Evolutionary conservation across 2,329 filamentous ascomycete species (phyloP), one percentile per base, ranked within the genome.

Genomic region (Exophiala aquamarina): DNA sequence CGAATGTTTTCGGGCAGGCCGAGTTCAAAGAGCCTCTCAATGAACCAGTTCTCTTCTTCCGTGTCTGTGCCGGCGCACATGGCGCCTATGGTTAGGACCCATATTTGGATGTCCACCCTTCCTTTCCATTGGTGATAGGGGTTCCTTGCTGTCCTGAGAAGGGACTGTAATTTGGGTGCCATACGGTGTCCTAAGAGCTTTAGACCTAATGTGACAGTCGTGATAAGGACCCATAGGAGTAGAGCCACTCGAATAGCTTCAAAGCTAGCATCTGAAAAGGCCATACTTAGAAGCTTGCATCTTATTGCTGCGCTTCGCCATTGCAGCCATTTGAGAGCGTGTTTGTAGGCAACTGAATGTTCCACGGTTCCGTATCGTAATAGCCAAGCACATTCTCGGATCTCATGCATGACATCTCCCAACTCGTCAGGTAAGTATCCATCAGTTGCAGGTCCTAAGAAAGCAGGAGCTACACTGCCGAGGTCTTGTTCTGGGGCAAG

Each of bases 311-410:
- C 47, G 29, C 54, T 48, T 4, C 54, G 54, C 46, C 46, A 55
- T 33, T 55, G 54, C 8, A 57, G 44, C 54, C 54, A 57, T 37
- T 49, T 52, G 15, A 54, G 46, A 11, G 54, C 54, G 35, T 55
- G 41, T 37, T 52, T 54, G 26, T 45, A 50, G n/a, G 47, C 44
- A 10, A 38, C 43, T 21, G 49, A 36, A 20, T 42, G 35, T 5
- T 45, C 51, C 11, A 34, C 20, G 4, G 46, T 47, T 10, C 51
- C 52, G 41, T 53, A 31, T 3, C 18, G 20, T 8, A 57, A 40
- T 3, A 57, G 51, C 54, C 54, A 57, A 18, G 40, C 32, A 26
- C 52, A 55, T 26, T 55, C 52, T n/a, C 39, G 41, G 15, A 46
- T 50, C 32, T 55, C 52, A 14, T 49, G 37, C 13, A 52, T 46